Evolutionary conservation across 768 basidiomycete species (phyloP).

Genomic region (Suillus luteus): DNA sequence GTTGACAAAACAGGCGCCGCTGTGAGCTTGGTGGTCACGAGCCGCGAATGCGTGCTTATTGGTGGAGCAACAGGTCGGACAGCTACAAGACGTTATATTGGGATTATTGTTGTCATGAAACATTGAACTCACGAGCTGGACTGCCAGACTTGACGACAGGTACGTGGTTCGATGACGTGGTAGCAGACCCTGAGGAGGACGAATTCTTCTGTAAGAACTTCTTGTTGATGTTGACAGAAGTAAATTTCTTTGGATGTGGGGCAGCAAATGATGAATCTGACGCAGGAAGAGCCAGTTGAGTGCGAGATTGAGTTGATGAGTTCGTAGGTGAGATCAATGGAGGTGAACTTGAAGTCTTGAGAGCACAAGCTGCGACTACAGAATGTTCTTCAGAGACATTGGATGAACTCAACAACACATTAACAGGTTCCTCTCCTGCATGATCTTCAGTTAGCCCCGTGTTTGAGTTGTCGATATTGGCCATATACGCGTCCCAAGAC

Average conservation of each 20-base stretch:
- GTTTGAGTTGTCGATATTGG: constrained; percentile 56
- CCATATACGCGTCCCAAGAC: constrained; percentile 84
- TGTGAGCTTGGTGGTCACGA: constrained; percentile 88
- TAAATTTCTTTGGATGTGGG: constrained; percentile 82
- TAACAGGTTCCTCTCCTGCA: constrained; percentile 17
- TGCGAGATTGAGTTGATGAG: constrained; percentile 16
- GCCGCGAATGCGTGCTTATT: constrained; percentile 67
- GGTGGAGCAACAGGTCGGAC: constrained; percentile 60
- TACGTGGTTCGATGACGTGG: constrained; percentile 44
- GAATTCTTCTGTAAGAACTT: constrained; percentile 93
- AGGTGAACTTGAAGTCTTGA: constrained; percentile 16
- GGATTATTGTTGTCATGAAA: too few relatives aligned
- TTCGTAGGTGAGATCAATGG: constrained; percentile 22
- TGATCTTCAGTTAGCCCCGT: constrained; percentile 46
- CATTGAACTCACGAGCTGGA: constrained; percentile 48
- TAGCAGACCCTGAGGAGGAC: constrained; percentile 50
- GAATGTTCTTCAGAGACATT: constrained; percentile 23
- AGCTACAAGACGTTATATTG: constrained; percentile 22
- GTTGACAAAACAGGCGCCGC: constrained; percentile 59
- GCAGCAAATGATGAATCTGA: constrained; percentile 28
- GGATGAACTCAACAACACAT: constrained; percentile 10
- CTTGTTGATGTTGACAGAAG: constrained; percentile 91
- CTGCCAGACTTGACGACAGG: constrained; percentile 50
- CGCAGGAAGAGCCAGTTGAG: constrained; percentile 14
- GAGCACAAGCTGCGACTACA: constrained; percentile 11